phyloP scores from a whole-genome alignment of 306 rosid species.

The Begonia masoniana region DNA sequence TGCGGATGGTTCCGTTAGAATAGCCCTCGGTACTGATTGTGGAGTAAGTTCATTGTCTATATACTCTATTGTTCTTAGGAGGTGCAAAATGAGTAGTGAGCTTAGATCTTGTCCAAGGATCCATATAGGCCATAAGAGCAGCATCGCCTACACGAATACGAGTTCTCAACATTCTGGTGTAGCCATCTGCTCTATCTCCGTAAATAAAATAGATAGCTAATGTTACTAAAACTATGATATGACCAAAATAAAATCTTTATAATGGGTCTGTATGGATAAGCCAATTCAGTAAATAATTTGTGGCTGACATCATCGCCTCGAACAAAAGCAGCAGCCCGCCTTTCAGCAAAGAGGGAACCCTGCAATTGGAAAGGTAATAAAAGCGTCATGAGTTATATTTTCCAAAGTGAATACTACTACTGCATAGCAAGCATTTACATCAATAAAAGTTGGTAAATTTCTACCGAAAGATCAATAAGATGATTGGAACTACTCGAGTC shows the following conservation, averaged over 20 bases:
- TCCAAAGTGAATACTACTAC: too few species aligned
- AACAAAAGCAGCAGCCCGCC: slow-evolving; percentile 73
- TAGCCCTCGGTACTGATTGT: too few species aligned
- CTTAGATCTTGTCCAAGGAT: slow-evolving; percentile 77
- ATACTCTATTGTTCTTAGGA: slow-evolving; percentile 67
- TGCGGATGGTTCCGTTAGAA: too few species aligned
- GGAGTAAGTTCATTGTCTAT: too few species aligned
- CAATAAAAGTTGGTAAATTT: too few species aligned
- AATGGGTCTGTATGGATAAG: slow-evolving; percentile 54
- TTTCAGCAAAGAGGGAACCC: slow-evolving; percentile 73
- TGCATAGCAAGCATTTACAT: too few species aligned
- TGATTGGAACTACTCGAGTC: too few species aligned
- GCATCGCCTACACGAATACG: slow-evolving; percentile 97
- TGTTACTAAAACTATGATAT: too few species aligned
- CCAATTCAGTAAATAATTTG: slow-evolving; percentile 81
- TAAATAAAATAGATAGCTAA: too few species aligned
- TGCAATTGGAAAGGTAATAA: slow-evolving; percentile 8
- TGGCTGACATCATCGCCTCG: slow-evolving; percentile 89
- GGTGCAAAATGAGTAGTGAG: slow-evolving; percentile 68
- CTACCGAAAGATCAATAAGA: too few species aligned
- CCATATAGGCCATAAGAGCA: slow-evolving; percentile 92
- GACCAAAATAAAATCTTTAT: too few species aligned
- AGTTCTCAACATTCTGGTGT: slow-evolving; percentile 82
- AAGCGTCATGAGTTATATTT: too few species aligned
- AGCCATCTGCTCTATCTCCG: slow-evolving; percentile 90